These are phyloP conservation scores for Vanrija pseudolonga DNA, from an alignment of 1,284 basidiomycete species.

Conservation along the genomic window DNA sequence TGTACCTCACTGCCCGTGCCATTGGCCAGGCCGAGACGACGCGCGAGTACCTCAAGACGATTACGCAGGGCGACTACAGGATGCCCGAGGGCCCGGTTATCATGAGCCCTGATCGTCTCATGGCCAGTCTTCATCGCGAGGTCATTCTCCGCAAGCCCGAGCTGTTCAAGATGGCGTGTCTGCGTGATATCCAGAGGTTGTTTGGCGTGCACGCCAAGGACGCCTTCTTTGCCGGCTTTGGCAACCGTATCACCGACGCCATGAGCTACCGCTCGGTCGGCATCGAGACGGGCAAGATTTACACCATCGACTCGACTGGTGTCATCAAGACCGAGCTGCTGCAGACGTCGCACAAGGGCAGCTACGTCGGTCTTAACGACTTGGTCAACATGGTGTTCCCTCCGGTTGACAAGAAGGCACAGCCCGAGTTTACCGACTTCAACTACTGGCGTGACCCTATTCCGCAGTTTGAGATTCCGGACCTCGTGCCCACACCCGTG, in stretches of 20 bases:
- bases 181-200: slow-evolving; percentile 89
- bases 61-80: slow-evolving; percentile 92
- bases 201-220: slow-evolving; percentile 71
- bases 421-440: slow-evolving; percentile 91
- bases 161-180: slow-evolving; percentile 99
- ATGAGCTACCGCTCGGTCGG: slow-evolving; percentile 94
- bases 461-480: slow-evolving; percentile 75
- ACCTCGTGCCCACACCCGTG: slow-evolving; percentile 67
- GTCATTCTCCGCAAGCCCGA: slow-evolving; percentile 99
- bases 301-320: slow-evolving; percentile 93
- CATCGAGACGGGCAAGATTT: slow-evolving; percentile 89
- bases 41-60: slow-evolving; percentile 87
- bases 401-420: slow-evolving; percentile 81
- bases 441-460: slow-evolving; percentile 90
- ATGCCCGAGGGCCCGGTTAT: slow-evolving; percentile 97
- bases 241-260: slow-evolving; percentile 97
- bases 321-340: slow-evolving; percentile 97
- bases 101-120: slow-evolving; percentile 95
- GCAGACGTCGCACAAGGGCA: slow-evolving; percentile 90
- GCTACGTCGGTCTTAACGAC: slow-evolving; percentile 69
- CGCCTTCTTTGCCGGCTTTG: slow-evolving; percentile 93
- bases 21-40: slow-evolving; percentile 99
- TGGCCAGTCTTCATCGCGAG: slow-evolving; percentile 91
- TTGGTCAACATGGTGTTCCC: slow-evolving; percentile 99
- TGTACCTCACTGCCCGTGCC: slow-evolving; percentile 96